phyloP scores from a whole-genome alignment of 768 basidiomycete genomes.

The Psilocybe cubensis region DNA sequence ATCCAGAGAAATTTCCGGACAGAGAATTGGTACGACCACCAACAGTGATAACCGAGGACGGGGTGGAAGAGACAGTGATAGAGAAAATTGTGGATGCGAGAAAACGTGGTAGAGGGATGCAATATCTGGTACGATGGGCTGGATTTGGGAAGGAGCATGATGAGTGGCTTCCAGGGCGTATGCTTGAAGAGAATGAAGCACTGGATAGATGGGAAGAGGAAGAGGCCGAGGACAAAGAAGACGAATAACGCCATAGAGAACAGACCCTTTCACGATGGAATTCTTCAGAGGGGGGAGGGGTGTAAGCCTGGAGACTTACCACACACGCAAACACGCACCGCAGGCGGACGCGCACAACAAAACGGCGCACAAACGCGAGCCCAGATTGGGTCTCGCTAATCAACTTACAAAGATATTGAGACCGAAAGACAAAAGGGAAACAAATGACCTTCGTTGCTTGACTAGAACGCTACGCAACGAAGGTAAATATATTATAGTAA shows the following conservation, averaged over 20 bases:
- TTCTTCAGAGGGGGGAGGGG: neutral
- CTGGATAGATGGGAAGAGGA: slow-evolving; percentile 21
- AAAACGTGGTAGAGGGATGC: slow-evolving; percentile 25
- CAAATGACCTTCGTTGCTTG: neutral
- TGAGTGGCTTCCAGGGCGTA: slow-evolving; percentile 25
- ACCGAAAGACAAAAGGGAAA: too few relatives aligned
- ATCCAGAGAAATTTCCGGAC: slow-evolving; percentile 31
- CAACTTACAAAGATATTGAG: too few relatives aligned
- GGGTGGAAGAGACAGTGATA: slow-evolving; percentile 19
- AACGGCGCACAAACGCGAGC: too few relatives aligned
- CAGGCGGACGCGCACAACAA: too few relatives aligned
- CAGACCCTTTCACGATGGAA: neutral
- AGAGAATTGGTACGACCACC: neutral
- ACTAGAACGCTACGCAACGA: neutral
- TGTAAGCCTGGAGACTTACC: neutral
- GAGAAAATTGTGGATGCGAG: slow-evolving; percentile 32
- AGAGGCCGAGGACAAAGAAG: too few relatives aligned
- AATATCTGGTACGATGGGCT: slow-evolving; percentile 34
- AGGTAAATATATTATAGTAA: neutral
- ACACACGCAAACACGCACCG: too few relatives aligned
- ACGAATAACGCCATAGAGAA: too few relatives aligned
- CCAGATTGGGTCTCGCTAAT: neutral
- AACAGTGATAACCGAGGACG: neutral
- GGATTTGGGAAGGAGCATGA: slow-evolving; percentile 33
- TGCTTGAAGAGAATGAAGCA: slow-evolving; percentile 25